Conservation (phyloP, 2,329 filamentous ascomycete genomes). For the Alternaria triticina region DNA sequence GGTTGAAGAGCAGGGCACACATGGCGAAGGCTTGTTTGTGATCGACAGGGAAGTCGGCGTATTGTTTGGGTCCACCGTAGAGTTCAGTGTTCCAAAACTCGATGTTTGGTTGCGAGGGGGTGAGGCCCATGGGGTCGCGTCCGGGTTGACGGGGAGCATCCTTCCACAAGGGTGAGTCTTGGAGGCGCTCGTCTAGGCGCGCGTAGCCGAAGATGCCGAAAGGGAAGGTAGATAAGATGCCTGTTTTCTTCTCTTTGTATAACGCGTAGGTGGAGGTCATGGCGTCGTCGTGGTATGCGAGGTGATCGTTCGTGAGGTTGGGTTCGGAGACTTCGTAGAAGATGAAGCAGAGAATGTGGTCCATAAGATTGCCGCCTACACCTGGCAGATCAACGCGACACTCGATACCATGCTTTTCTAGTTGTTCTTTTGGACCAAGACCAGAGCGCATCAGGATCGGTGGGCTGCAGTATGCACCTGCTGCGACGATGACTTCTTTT, state of each 20-base stretch:
- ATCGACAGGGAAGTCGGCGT: slow-evolving; percentile 59
- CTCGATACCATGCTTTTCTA: slow-evolving; percentile 60
- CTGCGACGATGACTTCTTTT: slow-evolving; percentile 45
- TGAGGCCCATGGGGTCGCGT: slow-evolving; percentile 69
- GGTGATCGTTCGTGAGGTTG: slow-evolving; percentile 60
- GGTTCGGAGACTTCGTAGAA: slow-evolving; percentile 68
- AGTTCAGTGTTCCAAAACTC: slow-evolving; percentile 70
- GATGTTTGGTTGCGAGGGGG: slow-evolving; percentile 63
- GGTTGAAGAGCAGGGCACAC: slow-evolving; percentile 64
- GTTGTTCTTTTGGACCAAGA: slow-evolving; percentile 62
- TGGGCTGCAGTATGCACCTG: slow-evolving; percentile 44
- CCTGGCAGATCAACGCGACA: slow-evolving; percentile 63
- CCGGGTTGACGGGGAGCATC: slow-evolving; percentile 51
- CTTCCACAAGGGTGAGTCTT: slow-evolving; percentile 62
- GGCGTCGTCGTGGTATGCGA: slow-evolving; percentile 62
- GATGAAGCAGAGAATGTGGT: slow-evolving; percentile 64
- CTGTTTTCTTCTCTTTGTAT: slow-evolving; percentile 65
- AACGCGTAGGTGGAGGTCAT: slow-evolving; percentile 59
- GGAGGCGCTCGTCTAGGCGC: slow-evolving; percentile 65
- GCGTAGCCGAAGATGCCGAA: slow-evolving; percentile 69
- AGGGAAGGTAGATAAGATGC: slow-evolving; percentile 66
- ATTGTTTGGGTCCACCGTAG: slow-evolving; percentile 67
- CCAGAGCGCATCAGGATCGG: slow-evolving; percentile 59
- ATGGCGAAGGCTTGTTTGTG: slow-evolving; percentile 64
- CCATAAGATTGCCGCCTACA: slow-evolving; percentile 69